Conservation (phyloP, 2,329 filamentous ascomycete genomes). For the Myriosclerotinia scirpicola region DNA sequence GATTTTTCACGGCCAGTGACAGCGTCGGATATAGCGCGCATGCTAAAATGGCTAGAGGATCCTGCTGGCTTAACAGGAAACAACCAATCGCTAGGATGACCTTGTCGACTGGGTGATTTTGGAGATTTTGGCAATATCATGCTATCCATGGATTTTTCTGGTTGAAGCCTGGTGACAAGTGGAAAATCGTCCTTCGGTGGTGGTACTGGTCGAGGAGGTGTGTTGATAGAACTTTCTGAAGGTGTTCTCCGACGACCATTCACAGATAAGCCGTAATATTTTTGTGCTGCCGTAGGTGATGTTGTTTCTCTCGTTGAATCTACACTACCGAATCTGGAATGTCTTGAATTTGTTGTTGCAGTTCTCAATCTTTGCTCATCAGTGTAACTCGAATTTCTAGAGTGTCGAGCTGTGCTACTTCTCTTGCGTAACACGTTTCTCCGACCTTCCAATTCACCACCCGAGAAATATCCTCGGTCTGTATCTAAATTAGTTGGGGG, state of each 20-base stretch:
- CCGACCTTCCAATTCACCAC: conserved; percentile 76
- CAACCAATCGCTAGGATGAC: conserved; percentile 51
- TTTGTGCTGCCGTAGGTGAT: conserved; percentile 64
- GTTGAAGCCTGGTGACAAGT: conserved; percentile 61
- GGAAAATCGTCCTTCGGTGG: conserved; percentile 57
- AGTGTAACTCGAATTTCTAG: conserved; percentile 72
- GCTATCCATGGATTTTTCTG: conserved; percentile 32
- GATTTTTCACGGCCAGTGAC: conserved; percentile 54
- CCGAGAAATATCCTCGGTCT: conserved; percentile 92
- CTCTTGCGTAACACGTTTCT: conserved; percentile 82
- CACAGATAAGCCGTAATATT: conserved; percentile 60
- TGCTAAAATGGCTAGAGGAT: conserved; percentile 62
- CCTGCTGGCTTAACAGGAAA: conserved; percentile 45
- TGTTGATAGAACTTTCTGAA: conserved; percentile 55
- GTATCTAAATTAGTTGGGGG: conserved; percentile 51
- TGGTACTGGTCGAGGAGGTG: conserved; percentile 60
- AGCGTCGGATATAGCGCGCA: conserved; percentile 83
- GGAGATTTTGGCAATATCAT: conserved; percentile 43
- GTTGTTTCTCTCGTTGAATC: conserved; percentile 68
- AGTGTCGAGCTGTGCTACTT: conserved; percentile 59
- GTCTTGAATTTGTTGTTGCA: conserved; percentile 64
- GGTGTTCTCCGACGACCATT: conserved; percentile 42
- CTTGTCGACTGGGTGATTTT: conserved; percentile 49
- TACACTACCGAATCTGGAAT: conserved; percentile 76
- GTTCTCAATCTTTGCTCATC: conserved; percentile 71